Evolutionary conservation across 192 early-diverging fungal genomes (phyloP), one percentile per base, ranked within the genome.

Genomic region (Lobulomyces angularis): DNA sequence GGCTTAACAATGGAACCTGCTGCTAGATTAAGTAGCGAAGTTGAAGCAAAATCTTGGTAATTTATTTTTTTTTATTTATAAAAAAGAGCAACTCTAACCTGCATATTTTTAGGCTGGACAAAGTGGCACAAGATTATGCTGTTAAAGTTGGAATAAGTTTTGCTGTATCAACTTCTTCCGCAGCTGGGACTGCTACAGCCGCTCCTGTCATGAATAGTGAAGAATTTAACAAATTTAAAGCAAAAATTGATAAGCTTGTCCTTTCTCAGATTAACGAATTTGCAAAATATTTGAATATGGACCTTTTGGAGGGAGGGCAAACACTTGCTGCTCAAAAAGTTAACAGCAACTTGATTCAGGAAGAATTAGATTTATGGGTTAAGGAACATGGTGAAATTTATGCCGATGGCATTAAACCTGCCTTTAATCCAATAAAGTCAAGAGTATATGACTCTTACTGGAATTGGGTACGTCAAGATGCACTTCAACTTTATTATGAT

Each of bases 381-480:
- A 80, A 71, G 51, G 91, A 96, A 66, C 87, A 91, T 53, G 91
- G 89, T 52, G 86, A 88, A 46, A 59, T 74, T 46, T 93, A 90
- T 63, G 81, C 80, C 27, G 72, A 83, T 46, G 90, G 90, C 40
- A 91, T 94, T 69, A 74, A 75, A 43, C 88, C 88, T 11, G 42
- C 73, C 16, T 94, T 94, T 61, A 79, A 72, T 41, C 63, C 71
- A 9, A 70, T 80, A 53, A 94, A 90, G 71, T 88, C 84, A 25
- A 83, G 90, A 32, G 67, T 60, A 21, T 94, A 88, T 50, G 87
- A 94, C 53, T 94, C 90, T 33, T 81, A 87, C 80, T 94, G 90
- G 90, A 94, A 94, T 70, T 94, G 90, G 90, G 81, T 77, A 30
- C 76, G 82, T 41, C 86, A 89, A 50, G 84, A 89, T 53, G 82